A percentile compares a stretch with the other conserved stretches of the same genome.
Evolutionary conservation across 2,329 filamentous ascomycete genomes (phyloP).

Genomic region (Diaporthe caulivora): DNA sequence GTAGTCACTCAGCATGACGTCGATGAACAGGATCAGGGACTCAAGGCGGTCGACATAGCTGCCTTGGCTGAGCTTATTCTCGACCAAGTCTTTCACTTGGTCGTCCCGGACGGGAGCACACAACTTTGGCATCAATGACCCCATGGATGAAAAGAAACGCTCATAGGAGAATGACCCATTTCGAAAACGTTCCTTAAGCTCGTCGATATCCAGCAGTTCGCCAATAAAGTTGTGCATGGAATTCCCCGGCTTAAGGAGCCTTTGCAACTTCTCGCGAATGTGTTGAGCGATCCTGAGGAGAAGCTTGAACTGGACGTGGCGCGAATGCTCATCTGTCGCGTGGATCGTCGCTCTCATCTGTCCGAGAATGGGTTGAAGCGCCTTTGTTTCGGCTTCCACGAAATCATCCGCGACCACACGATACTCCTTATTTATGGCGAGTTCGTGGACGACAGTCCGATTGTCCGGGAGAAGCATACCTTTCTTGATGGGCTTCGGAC

Average conservation of each 20-base stretch:
- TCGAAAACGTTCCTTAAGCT: constrained; percentile 76
- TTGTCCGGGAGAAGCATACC: constrained; percentile 74
- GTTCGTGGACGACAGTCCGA: constrained; percentile 80
- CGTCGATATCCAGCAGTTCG: constrained; percentile 80
- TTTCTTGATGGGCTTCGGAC: constrained; percentile 28
- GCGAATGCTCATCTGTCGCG: constrained; percentile 62
- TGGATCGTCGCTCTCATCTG: constrained; percentile 75
- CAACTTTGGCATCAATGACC: constrained; percentile 79
- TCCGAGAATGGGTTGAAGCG: constrained; percentile 63
- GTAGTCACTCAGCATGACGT: constrained; percentile 83
- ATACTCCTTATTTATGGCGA: constrained; percentile 84
- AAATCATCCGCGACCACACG: constrained; percentile 74
- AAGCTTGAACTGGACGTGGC: constrained; percentile 74
- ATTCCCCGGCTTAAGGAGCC: constrained; percentile 77
- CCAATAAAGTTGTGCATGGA: constrained; percentile 81
- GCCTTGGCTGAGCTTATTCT: constrained; percentile 70
- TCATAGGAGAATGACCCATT: constrained; percentile 84
- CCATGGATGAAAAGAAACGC: constrained; percentile 83
- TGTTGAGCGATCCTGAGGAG: constrained; percentile 79
- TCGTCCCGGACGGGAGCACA: constrained; percentile 86
- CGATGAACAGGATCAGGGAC: constrained; percentile 80
- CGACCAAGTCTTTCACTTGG: constrained; percentile 76
- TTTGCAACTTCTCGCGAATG: constrained; percentile 78
- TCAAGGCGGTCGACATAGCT: constrained; percentile 82
- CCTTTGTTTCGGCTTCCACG: constrained; percentile 66